Evolutionary conservation across 495 filamentous ascomycete genomes (phyloP), one percentile per base, ranked within the genome.

Genomic region (Elasticomyces elasticus): DNA sequence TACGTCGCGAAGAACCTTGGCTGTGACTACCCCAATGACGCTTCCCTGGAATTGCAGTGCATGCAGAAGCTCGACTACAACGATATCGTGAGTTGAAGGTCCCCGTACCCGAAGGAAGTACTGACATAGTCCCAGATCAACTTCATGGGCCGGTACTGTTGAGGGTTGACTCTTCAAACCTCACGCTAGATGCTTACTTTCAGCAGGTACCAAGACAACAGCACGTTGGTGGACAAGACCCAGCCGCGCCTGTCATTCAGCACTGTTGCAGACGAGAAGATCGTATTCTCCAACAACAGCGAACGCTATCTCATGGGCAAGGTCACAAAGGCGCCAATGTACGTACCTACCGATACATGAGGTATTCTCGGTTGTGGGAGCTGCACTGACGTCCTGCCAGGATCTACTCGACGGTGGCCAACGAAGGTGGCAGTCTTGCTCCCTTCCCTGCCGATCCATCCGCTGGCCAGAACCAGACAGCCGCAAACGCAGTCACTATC

Each of bases 1-100:
- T 72, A 69, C 48, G 70, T 75, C 6, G 74, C 75, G 9, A 48
- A 61, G 33, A 58, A 66, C 2, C 55, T 75, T 26, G 74, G 74
- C 45, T 79, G 76, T 52, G 67, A 67, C 2, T 68, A 66, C 59
- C 62, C 63, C 11, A 45, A 44, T 26, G 61, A 65, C 10, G 64
- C 70, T 0, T 43, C 61, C 6, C 61, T 65, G 2, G 72, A 76
- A 51, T 41, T 78, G n/a, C 61, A 59, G 1, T 78, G 74, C 52
- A 74, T 78, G 73, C 71, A 68, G 19, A 62, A 65, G 10, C 50
- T 76, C n/a, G 62, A 67, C 17, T 62, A 55, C 52, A 58, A 60
- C 0, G 61, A 59, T n/a, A n/a, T n/a, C n/a, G n/a, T n/a, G n/a
- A n/a, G n/a, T n/a, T n/a, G n/a, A n/a, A n/a, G n/a, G n/a, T n/a